phyloP scores from a whole-genome alignment of 1,284 basidiomycete genomes.

The Wallemia hederae region DNA sequence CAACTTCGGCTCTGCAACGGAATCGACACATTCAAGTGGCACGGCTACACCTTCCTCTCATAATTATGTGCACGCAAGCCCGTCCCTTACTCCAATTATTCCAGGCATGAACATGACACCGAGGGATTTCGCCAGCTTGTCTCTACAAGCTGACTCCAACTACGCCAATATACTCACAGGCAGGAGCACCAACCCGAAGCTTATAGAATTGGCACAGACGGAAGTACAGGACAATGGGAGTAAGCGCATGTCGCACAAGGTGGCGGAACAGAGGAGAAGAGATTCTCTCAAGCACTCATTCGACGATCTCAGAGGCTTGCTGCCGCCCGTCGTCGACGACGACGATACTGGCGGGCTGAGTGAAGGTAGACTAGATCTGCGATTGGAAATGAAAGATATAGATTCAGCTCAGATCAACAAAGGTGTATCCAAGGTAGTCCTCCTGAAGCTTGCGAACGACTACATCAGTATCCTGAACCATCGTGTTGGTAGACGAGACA shows the following conservation, averaged over 20 bases:
- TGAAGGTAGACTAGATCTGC: constrained; percentile 1
- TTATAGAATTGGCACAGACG: not conserved
- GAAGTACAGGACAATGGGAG: constrained; percentile 13
- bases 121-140: constrained; percentile 9
- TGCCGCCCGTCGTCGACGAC: constrained; percentile 63
- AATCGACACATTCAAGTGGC: not conserved
- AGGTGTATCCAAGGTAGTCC: constrained; percentile 19
- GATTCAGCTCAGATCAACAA: not conserved
- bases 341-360: constrained; percentile 29
- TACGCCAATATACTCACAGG: constrained; percentile 9
- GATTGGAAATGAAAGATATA: not conserved
- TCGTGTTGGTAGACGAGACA: constrained; percentile 50
- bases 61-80: not conserved
- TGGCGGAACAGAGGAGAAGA: constrained; percentile 82
- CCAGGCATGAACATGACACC: not conserved
- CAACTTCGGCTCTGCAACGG: not conserved
- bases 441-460: constrained; percentile 67
- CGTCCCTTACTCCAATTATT: not conserved
- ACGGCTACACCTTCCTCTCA: not conserved
- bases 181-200: constrained; percentile 5
- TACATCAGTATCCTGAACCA: constrained; percentile 46
- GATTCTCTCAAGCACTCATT: constrained; percentile 88
- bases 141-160: constrained; percentile 8
- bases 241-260: constrained; percentile 82
- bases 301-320: constrained; percentile 60